Evolutionary conservation across 2,329 filamentous ascomycete species (phyloP).

Genomic region (Cytospora piceicola): DNA sequence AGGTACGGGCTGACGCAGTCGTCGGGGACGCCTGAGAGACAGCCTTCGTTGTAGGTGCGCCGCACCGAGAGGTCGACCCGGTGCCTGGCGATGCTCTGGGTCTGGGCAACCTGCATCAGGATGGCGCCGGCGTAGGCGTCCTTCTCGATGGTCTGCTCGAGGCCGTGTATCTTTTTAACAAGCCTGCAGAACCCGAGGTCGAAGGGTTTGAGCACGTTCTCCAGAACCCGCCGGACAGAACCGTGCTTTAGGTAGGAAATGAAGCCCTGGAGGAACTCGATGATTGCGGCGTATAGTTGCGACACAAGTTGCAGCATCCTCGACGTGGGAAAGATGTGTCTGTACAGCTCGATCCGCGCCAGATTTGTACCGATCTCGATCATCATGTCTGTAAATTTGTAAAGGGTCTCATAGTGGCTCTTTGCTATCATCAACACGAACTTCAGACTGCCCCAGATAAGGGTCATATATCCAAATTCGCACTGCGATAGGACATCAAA

Average conservation of each 20-base stretch:
- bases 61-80: slow-evolving; percentile 29
- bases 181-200: slow-evolving; percentile 32
- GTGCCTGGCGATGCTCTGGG: slow-evolving; percentile 30
- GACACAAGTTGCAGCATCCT: slow-evolving; percentile 37
- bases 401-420: slow-evolving; percentile 34
- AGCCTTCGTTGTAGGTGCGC: slow-evolving; percentile 23
- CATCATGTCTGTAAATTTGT: slow-evolving; percentile 35
- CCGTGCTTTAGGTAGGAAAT: slow-evolving; percentile 33
- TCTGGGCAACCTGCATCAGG: slow-evolving; percentile 28
- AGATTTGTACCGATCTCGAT: slow-evolving; percentile 36
- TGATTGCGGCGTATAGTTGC: slow-evolving; percentile 35
- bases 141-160: slow-evolving; percentile 29
- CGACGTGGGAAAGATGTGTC: slow-evolving; percentile 34
- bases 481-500: slow-evolving; percentile 37
- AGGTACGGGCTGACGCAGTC: slow-evolving; percentile 9
- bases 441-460: slow-evolving; percentile 36
- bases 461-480: slow-evolving; percentile 35
- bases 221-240: slow-evolving; percentile 16
- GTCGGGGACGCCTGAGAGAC: slow-evolving; percentile 16
- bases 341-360: slow-evolving; percentile 34
- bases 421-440: slow-evolving; percentile 35
- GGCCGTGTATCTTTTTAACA: slow-evolving; percentile 29
- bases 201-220: slow-evolving; percentile 28
- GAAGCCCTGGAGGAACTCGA: slow-evolving; percentile 35
- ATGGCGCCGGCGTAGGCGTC: slow-evolving; percentile 31